phyloP scores from a whole-genome alignment of 306 rosid genomes.

The Myrica gale region DNA sequence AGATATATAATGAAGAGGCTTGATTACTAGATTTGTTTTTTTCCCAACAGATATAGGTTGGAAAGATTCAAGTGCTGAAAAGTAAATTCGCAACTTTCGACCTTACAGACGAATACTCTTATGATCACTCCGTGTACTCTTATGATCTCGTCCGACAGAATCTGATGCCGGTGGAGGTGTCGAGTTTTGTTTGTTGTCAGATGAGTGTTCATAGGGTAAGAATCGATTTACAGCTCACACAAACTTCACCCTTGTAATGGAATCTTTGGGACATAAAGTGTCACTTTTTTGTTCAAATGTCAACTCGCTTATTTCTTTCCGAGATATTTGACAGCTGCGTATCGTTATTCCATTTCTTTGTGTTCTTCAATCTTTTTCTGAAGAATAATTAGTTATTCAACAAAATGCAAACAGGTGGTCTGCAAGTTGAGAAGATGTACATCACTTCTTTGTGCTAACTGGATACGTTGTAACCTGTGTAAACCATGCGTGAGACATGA shows the following conservation, averaged over 20 bases:
- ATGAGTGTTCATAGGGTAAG: not conserved
- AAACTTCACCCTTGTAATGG: not conserved
- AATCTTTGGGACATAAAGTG: not conserved
- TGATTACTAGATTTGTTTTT: not conserved
- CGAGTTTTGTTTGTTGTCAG: constrained; percentile 2
- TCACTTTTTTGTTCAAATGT: not conserved
- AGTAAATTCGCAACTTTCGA: constrained; percentile 10
- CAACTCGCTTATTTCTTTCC: not conserved
- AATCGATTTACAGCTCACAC: no score
- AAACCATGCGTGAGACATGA: no score
- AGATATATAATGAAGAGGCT: not conserved
- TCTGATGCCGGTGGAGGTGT: not conserved
- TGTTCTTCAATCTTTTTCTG: no score
- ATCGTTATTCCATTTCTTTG: no score
- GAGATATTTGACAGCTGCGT: not conserved
- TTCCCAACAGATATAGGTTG: not conserved
- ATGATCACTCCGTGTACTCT: not conserved
- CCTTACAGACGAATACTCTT: not conserved
- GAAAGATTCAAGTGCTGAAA: not conserved
- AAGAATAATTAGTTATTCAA: no score
- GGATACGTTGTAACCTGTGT: no score
- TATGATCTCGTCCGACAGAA: not conserved
- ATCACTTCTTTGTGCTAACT: no score
- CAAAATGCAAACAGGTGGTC: no score
- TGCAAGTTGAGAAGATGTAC: no score